A percentile compares a stretch with the other conserved stretches of the same genome.
These are phyloP conservation scores for Hypoxylon sp. DNA, from an alignment of 2,329 filamentous ascomycete species.

Conservation along the genomic window DNA sequence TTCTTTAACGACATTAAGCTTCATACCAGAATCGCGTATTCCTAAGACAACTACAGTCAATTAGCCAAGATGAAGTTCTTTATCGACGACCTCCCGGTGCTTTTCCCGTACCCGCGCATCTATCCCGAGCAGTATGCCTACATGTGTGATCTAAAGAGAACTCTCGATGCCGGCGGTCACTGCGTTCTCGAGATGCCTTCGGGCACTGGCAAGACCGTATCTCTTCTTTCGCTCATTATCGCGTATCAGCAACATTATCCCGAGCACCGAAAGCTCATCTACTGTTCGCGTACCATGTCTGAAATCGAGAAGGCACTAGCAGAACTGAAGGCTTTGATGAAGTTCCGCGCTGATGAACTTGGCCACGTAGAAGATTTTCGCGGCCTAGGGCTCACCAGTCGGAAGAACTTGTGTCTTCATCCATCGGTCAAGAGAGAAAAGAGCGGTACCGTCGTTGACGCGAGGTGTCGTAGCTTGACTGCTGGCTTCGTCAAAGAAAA, in stretches of 20 bases:
- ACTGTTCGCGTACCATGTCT: constrained; percentile 99
- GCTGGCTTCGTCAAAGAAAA: constrained; percentile 98
- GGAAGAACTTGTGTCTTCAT: constrained; percentile 96
- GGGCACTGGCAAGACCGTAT: constrained; percentile 97
- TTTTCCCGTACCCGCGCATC: constrained; percentile 53
- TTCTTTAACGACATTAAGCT: too few relatives aligned
- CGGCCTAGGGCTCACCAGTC: constrained; percentile 89
- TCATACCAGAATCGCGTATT: too few relatives aligned
- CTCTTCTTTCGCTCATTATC: constrained; percentile 91
- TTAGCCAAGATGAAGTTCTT: constrained; percentile 75
- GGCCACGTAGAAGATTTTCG: constrained; percentile 92
- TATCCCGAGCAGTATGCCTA: constrained; percentile 76
- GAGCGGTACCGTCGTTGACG: constrained; percentile 91
- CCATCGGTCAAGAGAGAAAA: constrained; percentile 97
- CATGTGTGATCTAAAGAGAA: constrained; percentile 87
- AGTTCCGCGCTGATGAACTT: constrained; percentile 89
- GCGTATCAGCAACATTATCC: constrained; percentile 96
- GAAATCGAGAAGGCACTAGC: constrained; percentile 98
- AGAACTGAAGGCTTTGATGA: constrained; percentile 92
- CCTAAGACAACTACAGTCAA: too few relatives aligned
- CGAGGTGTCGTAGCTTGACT: constrained; percentile 93
- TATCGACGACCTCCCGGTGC: constrained; percentile 66
- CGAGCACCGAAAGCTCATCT: constrained; percentile 94
- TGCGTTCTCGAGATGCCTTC: constrained; percentile 99
- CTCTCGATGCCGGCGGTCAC: constrained; percentile 92